Base-by-base conservation (phyloP, 2,329 filamentous ascomycete genomes). In the Salinomyces thailandicus region DNA sequence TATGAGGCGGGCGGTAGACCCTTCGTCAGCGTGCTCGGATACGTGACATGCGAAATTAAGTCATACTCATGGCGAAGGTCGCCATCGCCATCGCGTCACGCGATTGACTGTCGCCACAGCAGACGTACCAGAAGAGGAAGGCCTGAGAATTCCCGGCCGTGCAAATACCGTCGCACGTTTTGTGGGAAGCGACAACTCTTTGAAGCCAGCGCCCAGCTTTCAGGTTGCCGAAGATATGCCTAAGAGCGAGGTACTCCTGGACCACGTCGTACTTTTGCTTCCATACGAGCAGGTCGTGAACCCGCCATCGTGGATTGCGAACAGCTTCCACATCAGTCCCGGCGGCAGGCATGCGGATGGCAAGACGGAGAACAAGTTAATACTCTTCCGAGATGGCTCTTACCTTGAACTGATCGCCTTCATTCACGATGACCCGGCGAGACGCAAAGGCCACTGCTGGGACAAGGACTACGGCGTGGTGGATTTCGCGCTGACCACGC, bases 371-470 rank as follows among this genome's bases (percentile, higher is more conserved):
- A 82, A 81, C 58, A 70, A 68, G 29, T 69, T 82, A 13, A 68
- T 81, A 14, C 58, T 79, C 11, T 71, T 83, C 41, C 49, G 62
- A 17, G 77, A 81, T 46, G 78, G 78, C 18, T 69, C 69, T 15
- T 82, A 82, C 57, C 61, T 83, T 36, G 78, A 83, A 51, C 61
- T 81, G 34, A 77, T 81, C 41, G 69, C 74, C 26, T 81, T 81
- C 52, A 61, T 73, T 33, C 54, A 70, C 14, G 66, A 63, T 28
- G 52, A 57, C 20, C 47, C 55, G n/a, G 58, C 61, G 4, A 47
- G 56, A 5, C 63, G 69, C 3, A 50, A 50, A 5, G 57, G 59
- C 1, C 76, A 81, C 49, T 71, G 71, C 50, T 83, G 77, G 78
- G 75, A 57, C 0, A 66, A 71, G 7, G 45, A 56, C 0, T 66